phyloP scores from a whole-genome alignment of 78 protist genomes.

The Trichosphaerium sp. region DNA sequence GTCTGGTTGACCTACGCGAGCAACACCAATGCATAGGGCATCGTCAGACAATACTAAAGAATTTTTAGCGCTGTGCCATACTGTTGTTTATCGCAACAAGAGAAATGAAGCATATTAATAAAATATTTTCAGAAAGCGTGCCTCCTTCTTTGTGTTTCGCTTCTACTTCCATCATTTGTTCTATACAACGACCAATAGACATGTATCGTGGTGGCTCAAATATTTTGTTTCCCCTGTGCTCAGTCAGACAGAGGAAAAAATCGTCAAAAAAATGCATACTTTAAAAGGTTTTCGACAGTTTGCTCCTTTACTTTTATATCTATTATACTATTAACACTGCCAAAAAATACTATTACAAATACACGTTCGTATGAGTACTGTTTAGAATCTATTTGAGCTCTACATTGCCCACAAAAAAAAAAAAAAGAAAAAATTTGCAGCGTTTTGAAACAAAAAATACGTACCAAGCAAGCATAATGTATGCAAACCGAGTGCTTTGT shows the following conservation, averaged over 20 bases:
- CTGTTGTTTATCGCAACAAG: not conserved
- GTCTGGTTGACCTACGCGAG: conserved; percentile 82
- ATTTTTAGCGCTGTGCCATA: too few species aligned
- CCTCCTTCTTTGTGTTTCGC: conserved; percentile 4
- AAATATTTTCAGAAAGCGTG: not conserved
- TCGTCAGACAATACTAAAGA: conserved; percentile 14
- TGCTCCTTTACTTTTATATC: conserved; percentile 97
- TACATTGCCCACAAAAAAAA: not conserved
- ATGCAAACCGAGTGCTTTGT: conserved; percentile 83
- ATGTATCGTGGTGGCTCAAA: conserved; percentile 97
- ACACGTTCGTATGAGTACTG: not conserved
- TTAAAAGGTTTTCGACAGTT: conserved; percentile 63
- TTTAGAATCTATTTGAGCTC: not conserved
- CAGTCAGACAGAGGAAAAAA: not conserved
- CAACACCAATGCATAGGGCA: conserved; percentile 66
- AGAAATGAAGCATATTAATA: not conserved
- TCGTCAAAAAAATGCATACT: conserved; percentile 2
- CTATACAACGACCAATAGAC: conserved; percentile 77
- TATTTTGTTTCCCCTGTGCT: conserved; percentile 53
- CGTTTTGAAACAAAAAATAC: not conserved
- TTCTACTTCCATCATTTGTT: conserved; percentile 79
- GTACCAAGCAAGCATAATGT: conserved; percentile 83
- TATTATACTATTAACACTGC: too few species aligned
- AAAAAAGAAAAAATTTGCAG: not conserved
- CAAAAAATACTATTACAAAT: too few species aligned